These are phyloP conservation scores for Aspergillus hortae DNA, from an alignment of 2,329 filamentous ascomycete species.

Conservation along the genomic window DNA sequence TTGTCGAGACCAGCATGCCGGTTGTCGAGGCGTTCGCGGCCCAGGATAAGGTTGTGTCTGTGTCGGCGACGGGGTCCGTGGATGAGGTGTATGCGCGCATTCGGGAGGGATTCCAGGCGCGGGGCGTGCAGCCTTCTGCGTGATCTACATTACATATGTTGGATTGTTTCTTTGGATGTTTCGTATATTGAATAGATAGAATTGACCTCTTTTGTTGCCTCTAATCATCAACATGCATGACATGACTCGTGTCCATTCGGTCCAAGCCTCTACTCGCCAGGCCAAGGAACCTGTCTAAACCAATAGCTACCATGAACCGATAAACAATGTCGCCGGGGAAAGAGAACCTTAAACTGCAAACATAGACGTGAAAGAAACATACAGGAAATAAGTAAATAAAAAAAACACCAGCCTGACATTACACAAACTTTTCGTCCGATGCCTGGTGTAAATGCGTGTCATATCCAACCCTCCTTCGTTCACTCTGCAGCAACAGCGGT, in stretches of 20 bases:
- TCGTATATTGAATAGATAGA: not conserved
- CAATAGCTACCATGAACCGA: conserved; percentile 16
- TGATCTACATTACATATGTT: too few species aligned
- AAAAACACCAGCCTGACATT: conserved; percentile 1
- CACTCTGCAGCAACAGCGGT: not conserved
- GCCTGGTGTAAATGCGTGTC: not conserved
- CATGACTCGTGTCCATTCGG: conserved; percentile 20
- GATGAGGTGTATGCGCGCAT: conserved; percentile 62
- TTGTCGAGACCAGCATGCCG: conserved; percentile 95
- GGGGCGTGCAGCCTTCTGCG: conserved; percentile 32
- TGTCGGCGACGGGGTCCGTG: conserved; percentile 67
- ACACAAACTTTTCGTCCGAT: conserved; percentile 2
- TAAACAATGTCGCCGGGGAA: conserved; percentile 9
- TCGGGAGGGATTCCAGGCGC: conserved; percentile 44
- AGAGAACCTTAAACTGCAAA: not conserved
- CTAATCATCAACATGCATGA: conserved; percentile 6
- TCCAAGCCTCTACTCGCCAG: conserved; percentile 11
- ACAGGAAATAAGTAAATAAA: conserved; percentile 1
- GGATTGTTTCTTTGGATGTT: conserved; percentile 9
- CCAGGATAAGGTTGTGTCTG: conserved; percentile 73
- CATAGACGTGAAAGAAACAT: conserved; percentile 13
- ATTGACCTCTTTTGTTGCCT: too few species aligned
- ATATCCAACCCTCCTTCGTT: not conserved
- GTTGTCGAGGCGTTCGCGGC: conserved; percentile 81
- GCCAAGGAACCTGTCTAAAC: conserved; percentile 11